Conservation (phyloP, 495 filamentous ascomycete genomes). For the Penicillium simplicissimum region DNA sequence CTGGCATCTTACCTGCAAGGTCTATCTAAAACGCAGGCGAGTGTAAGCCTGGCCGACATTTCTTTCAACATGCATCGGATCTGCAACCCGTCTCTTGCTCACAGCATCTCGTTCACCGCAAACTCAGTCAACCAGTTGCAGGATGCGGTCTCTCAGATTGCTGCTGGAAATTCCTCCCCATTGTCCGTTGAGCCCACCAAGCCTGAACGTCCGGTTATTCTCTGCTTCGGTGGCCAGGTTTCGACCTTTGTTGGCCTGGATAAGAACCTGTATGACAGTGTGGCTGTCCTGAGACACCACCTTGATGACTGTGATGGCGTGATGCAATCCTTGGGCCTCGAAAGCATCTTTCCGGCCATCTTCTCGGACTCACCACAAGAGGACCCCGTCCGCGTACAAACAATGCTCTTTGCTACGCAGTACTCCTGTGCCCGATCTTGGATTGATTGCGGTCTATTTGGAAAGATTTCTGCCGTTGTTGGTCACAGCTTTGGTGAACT, state of each 20-base stretch:
- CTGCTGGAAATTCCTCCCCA: neutral
- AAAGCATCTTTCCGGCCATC: slow-evolving; percentile 47
- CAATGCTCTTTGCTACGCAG: slow-evolving; percentile 47
- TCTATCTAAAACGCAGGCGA: neutral
- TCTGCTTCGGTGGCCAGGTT: slow-evolving; percentile 39
- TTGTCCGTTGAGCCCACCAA: slow-evolving; percentile 1
- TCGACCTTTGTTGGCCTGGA: slow-evolving; percentile 33
- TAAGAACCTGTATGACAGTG: slow-evolving; percentile 31
- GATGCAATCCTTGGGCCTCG: slow-evolving; percentile 29
- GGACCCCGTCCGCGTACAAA: slow-evolving; percentile 44
- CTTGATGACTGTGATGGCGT: slow-evolving; percentile 41
- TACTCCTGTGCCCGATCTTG: slow-evolving; percentile 49
- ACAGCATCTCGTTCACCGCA: neutral
- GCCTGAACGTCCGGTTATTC: slow-evolving; percentile 24
- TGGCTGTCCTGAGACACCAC: slow-evolving; percentile 35
- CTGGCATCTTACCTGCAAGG: neutral
- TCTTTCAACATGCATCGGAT: slow-evolving; percentile 42
- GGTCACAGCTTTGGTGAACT: slow-evolving; percentile 56
- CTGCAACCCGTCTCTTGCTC: slow-evolving; percentile 27
- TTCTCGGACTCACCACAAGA: slow-evolving; percentile 37
- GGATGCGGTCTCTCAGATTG: slow-evolving; percentile 20
- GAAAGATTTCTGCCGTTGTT: slow-evolving; percentile 35
- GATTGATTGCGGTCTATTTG: slow-evolving; percentile 43
- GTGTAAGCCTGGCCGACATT: slow-evolving; percentile 10
- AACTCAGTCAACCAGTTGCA: slow-evolving; percentile 30